Evolutionary conservation across 75 land plant species (phyloP).

Genomic region (Pinus taeda): DNA sequence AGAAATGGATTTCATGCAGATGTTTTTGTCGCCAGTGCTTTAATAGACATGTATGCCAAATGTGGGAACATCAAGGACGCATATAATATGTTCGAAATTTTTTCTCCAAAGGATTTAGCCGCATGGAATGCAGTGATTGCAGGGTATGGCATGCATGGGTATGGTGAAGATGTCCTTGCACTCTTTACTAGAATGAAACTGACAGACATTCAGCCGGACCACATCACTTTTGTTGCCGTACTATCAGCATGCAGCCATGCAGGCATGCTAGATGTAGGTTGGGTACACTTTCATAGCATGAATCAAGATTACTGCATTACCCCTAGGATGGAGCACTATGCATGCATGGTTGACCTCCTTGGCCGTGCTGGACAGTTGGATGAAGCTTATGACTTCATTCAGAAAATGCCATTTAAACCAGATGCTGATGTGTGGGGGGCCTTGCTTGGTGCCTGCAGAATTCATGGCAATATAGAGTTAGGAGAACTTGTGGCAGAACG

Average conservation of each 20-base stretch:
- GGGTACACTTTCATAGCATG: conserved; percentile 5
- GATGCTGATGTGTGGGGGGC: conserved; percentile 11
- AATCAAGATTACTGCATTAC: conserved; percentile 7
- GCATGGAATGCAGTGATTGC: neutral
- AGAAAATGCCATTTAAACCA: conserved; percentile 18
- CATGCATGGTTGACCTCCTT: conserved; percentile 19
- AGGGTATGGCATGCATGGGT: neutral
- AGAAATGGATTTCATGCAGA: conserved; percentile 1
- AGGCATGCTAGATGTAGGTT: conserved; percentile 18
- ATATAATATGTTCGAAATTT: neutral
- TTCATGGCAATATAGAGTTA: conserved; percentile 5
- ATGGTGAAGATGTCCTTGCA: neutral
- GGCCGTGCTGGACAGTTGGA: conserved; percentile 19
- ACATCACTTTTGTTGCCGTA: conserved; percentile 14
- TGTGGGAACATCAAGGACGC: neutral
- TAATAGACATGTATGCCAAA: conserved; percentile 5
- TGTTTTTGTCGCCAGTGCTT: neutral
- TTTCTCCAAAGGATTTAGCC: neutral
- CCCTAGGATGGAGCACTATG: conserved; percentile 18
- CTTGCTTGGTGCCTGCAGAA: conserved; percentile 25
- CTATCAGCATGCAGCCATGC: conserved; percentile 30
- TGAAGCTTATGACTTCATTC: conserved; percentile 12
- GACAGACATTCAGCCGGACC: conserved; percentile 11
- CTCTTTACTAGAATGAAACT: conserved; percentile 12
- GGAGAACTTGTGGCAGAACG: conserved; percentile 12